These are phyloP conservation scores for Candida pseudofarinosa DNA, from an alignment of 805 yeast genomes.

Conservation along the genomic window DNA sequence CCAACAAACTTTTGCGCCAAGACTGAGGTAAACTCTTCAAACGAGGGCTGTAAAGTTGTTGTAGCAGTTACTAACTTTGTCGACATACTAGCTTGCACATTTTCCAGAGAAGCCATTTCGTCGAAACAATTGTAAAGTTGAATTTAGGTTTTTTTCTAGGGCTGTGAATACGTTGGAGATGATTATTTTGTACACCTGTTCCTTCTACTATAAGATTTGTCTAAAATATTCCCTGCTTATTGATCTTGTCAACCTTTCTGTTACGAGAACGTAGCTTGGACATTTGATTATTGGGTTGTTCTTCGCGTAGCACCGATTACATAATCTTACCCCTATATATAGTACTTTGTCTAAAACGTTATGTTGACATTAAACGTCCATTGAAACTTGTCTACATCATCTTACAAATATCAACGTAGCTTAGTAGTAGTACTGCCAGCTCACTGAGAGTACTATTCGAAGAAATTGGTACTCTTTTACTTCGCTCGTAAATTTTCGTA, in stretches of 20 bases:
- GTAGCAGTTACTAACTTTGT: conserved; percentile 25
- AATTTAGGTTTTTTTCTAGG: not conserved
- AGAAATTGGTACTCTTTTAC: too few relatives aligned
- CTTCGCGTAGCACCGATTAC: not conserved
- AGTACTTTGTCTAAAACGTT: not conserved
- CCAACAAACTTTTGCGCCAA: conserved; percentile 30
- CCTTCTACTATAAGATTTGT: not conserved
- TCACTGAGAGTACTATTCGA: too few relatives aligned
- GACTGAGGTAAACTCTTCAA: conserved; percentile 30
- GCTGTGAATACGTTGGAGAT: not conserved
- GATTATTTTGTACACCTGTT: not conserved
- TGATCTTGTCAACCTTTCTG: not conserved
- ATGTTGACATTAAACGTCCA: too few relatives aligned
- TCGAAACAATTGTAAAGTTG: not conserved
- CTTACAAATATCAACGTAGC: too few relatives aligned
- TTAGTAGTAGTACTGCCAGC: too few relatives aligned
- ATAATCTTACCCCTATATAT: not conserved
- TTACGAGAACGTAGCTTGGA: not conserved
- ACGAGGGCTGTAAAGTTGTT: conserved; percentile 32
- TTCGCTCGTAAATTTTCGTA: too few relatives aligned
- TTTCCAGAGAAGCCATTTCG: not conserved
- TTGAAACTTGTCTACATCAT: too few relatives aligned
- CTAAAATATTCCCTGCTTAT: too few relatives aligned
- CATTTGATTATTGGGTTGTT: not conserved
- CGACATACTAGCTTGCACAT: conserved; percentile 16